A percentile compares a stretch with the other conserved stretches of the same genome.
phyloP scores from a whole-genome alignment of 768 basidiomycete genomes.

The Chalciporus sphaerocephalus region DNA sequence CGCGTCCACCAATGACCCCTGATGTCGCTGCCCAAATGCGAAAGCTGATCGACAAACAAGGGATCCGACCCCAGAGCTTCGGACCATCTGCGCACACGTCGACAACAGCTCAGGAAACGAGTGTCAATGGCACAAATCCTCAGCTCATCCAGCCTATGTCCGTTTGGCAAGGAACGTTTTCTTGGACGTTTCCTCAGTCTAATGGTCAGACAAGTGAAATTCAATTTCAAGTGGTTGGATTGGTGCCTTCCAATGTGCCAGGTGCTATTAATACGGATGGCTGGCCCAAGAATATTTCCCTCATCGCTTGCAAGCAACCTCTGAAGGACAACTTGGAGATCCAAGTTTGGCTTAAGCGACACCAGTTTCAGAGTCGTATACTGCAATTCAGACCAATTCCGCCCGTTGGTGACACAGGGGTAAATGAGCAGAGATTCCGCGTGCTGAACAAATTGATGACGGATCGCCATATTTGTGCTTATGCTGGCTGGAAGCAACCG shows the following conservation, averaged over 20 bases:
- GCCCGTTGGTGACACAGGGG: constrained; percentile 30
- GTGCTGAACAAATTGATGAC: constrained; percentile 40
- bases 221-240: constrained; percentile 35
- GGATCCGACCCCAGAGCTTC: constrained; percentile 23
- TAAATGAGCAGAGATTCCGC: constrained; percentile 43
- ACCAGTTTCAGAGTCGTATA: constrained; percentile 32
- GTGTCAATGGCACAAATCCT: constrained; percentile 1
- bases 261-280: constrained; percentile 38
- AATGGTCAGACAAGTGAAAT: constrained; percentile 37
- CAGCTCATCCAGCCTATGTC: neutral
- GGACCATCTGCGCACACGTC: constrained; percentile 18
- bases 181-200: constrained; percentile 36
- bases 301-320: constrained; percentile 40
- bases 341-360: constrained; percentile 44
- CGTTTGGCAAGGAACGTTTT: constrained; percentile 48
- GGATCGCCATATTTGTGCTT: constrained; percentile 44
- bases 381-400: constrained; percentile 39
- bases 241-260: constrained; percentile 16
- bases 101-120: constrained; percentile 11
- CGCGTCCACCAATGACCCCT: constrained; percentile 2
- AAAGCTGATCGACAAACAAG: constrained; percentile 46
- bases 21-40: constrained; percentile 42
- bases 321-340: constrained; percentile 39
- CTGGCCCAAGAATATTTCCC: constrained; percentile 47
- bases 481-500: constrained; percentile 47